A percentile compares a stretch with the other conserved stretches of the same genome.
These are phyloP conservation scores for Xerocomellus dryophilus DNA, from an alignment of 768 basidiomycete genomes.

Conservation along the genomic window DNA sequence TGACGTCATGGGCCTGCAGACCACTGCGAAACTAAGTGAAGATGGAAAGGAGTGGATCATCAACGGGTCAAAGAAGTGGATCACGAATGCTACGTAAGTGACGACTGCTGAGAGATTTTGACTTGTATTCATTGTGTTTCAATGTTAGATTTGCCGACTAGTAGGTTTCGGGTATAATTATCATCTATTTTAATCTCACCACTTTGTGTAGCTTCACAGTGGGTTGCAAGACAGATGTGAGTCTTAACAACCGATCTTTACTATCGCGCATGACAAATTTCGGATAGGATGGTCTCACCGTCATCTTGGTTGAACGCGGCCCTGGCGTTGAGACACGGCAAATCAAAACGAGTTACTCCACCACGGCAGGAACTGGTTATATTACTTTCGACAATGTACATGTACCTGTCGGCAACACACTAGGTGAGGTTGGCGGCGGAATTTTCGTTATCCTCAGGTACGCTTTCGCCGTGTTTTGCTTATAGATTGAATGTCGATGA, in stretches of 20 bases:
- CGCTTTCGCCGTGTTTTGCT: neutral
- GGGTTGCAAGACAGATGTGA: conserved; percentile 53
- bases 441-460: conserved; percentile 60
- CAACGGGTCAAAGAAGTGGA: conserved; percentile 76
- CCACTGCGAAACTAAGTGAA: conserved; percentile 57
- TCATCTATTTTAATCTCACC: neutral
- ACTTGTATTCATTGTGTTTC: conserved; percentile 2
- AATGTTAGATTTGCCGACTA: conserved; percentile 41
- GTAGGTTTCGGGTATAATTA: conserved; percentile 7
- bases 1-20: conserved; percentile 63
- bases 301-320: conserved; percentile 60
- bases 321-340: conserved; percentile 63
- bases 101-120: neutral
- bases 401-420: conserved; percentile 83
- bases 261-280: conserved; percentile 24
- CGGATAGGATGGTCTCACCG: conserved; percentile 55
- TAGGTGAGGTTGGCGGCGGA: conserved; percentile 61
- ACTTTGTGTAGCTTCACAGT: conserved; percentile 52
- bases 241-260: conserved; percentile 7
- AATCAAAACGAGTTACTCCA: conserved; percentile 83
- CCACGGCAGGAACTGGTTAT: conserved; percentile 82
- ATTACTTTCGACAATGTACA: conserved; percentile 82
- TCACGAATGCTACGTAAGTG: conserved; percentile 53
- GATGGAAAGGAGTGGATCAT: conserved; percentile 70
- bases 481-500: neutral